Evolutionary conservation across 345 rosid genomes (phyloP).

Genomic region (Iberis pinnata): DNA sequence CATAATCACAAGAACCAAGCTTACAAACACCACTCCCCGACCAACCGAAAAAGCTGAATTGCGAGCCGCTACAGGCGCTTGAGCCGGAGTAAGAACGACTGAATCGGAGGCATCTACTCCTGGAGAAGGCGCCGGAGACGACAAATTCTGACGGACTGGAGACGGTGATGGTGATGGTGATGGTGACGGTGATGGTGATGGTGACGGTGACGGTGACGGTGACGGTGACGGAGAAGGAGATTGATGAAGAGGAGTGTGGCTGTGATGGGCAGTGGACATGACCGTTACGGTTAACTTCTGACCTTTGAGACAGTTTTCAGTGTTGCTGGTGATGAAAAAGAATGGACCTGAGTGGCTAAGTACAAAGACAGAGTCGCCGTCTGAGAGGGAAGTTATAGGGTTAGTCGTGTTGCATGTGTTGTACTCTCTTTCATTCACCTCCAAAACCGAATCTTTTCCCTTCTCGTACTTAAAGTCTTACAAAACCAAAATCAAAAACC

Average conservation of each 20-base stretch:
- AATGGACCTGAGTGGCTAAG: slow-evolving; percentile 50
- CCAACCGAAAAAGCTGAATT: slow-evolving; percentile 19
- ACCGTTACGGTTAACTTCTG: slow-evolving; percentile 58
- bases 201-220: slow-evolving; percentile 20
- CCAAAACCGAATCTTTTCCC: slow-evolving; percentile 57
- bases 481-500: not conserved
- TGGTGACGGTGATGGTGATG: slow-evolving; percentile 13
- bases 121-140: slow-evolving; percentile 29
- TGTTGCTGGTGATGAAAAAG: slow-evolving; percentile 58
- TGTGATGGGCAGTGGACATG: slow-evolving; percentile 30
- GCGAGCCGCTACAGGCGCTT: slow-evolving; percentile 15
- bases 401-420: slow-evolving; percentile 53
- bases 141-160: not conserved
- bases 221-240: slow-evolving; percentile 10
- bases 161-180: slow-evolving; percentile 5
- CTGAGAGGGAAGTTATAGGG: slow-evolving; percentile 45
- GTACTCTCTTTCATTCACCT: slow-evolving; percentile 49
- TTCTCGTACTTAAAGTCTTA: slow-evolving; percentile 27
- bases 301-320: slow-evolving; percentile 51
- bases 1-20: slow-evolving; percentile 19
- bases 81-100: slow-evolving; percentile 14
- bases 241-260: slow-evolving; percentile 16
- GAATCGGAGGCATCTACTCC: slow-evolving; percentile 4
- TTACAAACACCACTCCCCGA: slow-evolving; percentile 8
- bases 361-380: slow-evolving; percentile 47